phyloP scores from a whole-genome alignment of 2,329 filamentous ascomycete genomes.

The Paraphaeosphaeria minitans region DNA sequence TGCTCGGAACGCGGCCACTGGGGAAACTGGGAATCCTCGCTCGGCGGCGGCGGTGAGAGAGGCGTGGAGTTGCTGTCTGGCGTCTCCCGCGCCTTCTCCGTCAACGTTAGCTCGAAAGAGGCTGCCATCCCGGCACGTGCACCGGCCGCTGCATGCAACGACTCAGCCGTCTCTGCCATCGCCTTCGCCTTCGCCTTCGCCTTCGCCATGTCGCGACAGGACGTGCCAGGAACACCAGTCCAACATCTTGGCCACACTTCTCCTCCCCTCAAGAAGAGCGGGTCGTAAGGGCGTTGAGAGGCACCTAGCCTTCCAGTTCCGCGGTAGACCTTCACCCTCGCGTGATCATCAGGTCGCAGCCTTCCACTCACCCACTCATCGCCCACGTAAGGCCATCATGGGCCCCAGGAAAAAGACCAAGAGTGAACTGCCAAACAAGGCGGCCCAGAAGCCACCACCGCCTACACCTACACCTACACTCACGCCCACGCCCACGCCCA shows the following conservation, averaged over 20 bases:
- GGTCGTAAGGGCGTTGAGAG: background rate
- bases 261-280: background rate
- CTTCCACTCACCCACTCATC: background rate
- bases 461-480: conserved; percentile 55
- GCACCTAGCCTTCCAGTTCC: background rate
- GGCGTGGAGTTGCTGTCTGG: background rate
- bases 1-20: background rate
- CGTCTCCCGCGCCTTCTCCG: background rate
- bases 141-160: conserved; percentile 5
- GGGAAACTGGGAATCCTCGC: background rate
- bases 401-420: conserved; percentile 31
- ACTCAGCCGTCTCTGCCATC: background rate
- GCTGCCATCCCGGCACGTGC: conserved; percentile 19
- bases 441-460: conserved; percentile 21
- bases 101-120: background rate
- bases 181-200: background rate
- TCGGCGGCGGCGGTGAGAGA: background rate
- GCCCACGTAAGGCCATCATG: conserved; percentile 22
- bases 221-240: background rate
- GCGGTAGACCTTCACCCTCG: background rate
- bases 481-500: conserved; percentile 55
- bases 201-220: background rate
- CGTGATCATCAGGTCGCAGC: background rate
- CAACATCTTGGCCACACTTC: background rate
- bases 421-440: background rate